Conservation (phyloP, 768 basidiomycete genomes). For the Lyophyllum atratum region DNA sequence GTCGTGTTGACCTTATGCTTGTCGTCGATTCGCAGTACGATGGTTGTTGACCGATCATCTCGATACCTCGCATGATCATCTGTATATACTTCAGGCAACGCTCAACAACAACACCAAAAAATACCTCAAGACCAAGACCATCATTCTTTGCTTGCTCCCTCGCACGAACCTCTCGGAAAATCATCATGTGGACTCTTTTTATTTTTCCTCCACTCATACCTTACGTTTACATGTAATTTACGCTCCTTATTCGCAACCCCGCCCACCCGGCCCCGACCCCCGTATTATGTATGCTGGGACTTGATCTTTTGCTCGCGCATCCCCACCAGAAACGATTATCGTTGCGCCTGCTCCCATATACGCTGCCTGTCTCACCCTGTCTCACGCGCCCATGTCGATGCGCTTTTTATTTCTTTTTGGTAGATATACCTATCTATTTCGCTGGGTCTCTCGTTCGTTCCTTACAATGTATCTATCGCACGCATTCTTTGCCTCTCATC, state of each 20-base stretch:
- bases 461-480: too few species aligned
- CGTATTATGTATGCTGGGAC: background rate
- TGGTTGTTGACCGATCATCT: conserved; percentile 6
- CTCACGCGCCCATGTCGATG: background rate
- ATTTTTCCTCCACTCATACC: background rate
- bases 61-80: background rate
- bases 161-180: too few species aligned
- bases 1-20: background rate
- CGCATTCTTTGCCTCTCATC: too few species aligned
- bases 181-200: too few species aligned
- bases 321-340: background rate
- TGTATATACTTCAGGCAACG: background rate
- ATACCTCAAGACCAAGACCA: background rate
- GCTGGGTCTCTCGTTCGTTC: too few species aligned
- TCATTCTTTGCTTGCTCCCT: too few species aligned
- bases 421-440: too few species aligned
- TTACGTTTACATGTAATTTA: background rate
- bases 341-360: background rate
- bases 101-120: background rate
- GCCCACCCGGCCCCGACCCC: too few species aligned
- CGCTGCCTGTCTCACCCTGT: background rate
- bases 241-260: too few species aligned
- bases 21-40: background rate
- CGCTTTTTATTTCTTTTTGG: too few species aligned
- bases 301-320: background rate